A percentile compares a stretch with the other conserved stretches of the same genome.
phyloP scores from a whole-genome alignment of 1,284 basidiomycete species.

The Filobasidium uniguttulatum region DNA sequence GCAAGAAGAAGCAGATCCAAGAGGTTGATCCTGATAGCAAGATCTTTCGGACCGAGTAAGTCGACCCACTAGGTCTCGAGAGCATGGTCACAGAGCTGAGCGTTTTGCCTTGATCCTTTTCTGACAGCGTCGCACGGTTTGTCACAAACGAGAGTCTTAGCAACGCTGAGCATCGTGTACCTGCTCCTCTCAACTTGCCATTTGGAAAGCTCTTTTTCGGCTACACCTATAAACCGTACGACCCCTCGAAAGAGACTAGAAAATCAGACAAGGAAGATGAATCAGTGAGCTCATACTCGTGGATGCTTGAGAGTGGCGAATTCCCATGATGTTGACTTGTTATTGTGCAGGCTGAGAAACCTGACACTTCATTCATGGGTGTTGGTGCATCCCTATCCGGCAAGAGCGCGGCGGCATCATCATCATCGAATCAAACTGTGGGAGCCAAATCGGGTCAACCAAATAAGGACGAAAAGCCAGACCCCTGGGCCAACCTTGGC shows the following conservation, averaged over 20 bases:
- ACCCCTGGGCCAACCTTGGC: constrained; percentile 35
- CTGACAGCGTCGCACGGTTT: constrained; percentile 59
- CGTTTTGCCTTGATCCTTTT: neutral
- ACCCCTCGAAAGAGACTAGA: constrained; percentile 37
- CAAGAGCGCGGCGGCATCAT: constrained; percentile 5
- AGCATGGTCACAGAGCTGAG: neutral
- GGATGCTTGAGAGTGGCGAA: no score
- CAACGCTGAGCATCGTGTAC: constrained; percentile 63
- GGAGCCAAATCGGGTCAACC: constrained; percentile 7
- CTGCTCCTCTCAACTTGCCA: constrained; percentile 78
- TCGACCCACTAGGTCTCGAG: constrained; percentile 15
- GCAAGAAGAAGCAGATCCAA: constrained; percentile 68
- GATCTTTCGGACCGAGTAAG: constrained; percentile 77
- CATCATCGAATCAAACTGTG: neutral
- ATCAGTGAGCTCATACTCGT: no score
- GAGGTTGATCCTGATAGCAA: constrained; percentile 66
- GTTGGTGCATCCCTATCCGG: constrained; percentile 27
- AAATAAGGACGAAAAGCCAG: constrained; percentile 21
- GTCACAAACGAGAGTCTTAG: constrained; percentile 65
- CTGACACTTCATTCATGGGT: constrained; percentile 26
- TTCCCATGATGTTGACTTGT: no score
- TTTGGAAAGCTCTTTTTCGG: constrained; percentile 92
- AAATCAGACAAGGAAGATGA: constrained; percentile 35
- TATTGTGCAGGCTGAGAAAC: no score
- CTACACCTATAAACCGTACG: constrained; percentile 61